Conservation (phyloP, 1,139 yeast genomes). For the Geotrichum macrosporum region DNA sequence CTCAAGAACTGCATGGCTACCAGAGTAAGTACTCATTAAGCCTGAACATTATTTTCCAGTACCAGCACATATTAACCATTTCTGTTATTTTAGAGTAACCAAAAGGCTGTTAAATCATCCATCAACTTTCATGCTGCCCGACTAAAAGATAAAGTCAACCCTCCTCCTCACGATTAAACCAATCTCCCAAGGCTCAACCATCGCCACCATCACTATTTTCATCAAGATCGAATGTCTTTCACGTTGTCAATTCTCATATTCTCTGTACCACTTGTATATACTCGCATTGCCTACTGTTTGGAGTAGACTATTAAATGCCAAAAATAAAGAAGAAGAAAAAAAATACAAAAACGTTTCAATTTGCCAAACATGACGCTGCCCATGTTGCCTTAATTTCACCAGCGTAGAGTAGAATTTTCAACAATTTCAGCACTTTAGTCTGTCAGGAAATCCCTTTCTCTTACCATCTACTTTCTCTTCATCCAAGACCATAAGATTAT, state of each 20-base stretch:
- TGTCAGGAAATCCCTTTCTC: too few species aligned
- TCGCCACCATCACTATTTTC: not conserved
- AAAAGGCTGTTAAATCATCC: slow-evolving; percentile 43
- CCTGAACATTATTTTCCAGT: slow-evolving; percentile 1
- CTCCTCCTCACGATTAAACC: slow-evolving; percentile 65
- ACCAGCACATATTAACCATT: not conserved
- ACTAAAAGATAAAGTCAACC: slow-evolving; percentile 71
- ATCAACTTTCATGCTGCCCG: slow-evolving; percentile 82
- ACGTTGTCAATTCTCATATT: too few species aligned
- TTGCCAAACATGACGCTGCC: not conserved
- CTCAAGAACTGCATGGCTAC: slow-evolving; percentile 53
- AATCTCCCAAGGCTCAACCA: not conserved
- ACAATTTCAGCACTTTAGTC: too few species aligned
- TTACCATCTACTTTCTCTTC: not conserved
- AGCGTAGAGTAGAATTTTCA: too few species aligned
- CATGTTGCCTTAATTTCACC: too few species aligned
- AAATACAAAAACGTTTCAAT: not conserved
- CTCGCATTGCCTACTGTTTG: too few species aligned
- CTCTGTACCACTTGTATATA: too few species aligned
- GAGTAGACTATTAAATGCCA: too few species aligned
- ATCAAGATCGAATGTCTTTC: too few species aligned
- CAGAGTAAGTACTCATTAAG: slow-evolving; percentile 27
- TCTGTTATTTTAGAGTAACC: slow-evolving; percentile 21
- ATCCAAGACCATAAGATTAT: too few species aligned
- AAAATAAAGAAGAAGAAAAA: too few species aligned